phyloP scores from a whole-genome alignment of 257 asterid species.

The Solanum etuberosum region DNA sequence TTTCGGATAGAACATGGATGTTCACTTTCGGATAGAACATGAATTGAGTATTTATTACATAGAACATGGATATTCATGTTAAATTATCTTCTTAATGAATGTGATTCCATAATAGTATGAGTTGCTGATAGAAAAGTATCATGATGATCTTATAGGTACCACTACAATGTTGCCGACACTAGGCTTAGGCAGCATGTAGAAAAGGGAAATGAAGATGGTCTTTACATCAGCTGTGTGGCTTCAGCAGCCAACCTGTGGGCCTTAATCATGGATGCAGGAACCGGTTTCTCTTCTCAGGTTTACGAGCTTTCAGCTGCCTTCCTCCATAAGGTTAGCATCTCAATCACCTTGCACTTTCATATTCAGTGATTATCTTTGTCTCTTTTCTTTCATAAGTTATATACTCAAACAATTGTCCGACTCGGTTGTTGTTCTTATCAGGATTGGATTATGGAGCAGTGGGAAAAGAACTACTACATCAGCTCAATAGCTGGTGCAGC shows the following conservation, averaged over 20 bases:
- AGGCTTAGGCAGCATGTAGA: constrained; percentile 79
- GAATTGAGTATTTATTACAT: not conserved
- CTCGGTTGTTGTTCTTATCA: constrained; percentile 9
- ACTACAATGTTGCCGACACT: constrained; percentile 76
- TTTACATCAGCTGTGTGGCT: constrained; percentile 87
- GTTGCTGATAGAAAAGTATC: not conserved
- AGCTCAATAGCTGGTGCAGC: constrained; percentile 96
- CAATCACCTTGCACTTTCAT: not conserved
- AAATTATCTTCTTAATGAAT: not conserved
- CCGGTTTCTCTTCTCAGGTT: constrained; percentile 80
- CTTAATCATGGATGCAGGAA: constrained; percentile 96
- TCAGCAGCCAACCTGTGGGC: constrained; percentile 95
- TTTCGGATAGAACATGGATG: not conserved
- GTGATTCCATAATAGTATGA: not conserved
- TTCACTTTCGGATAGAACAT: too few species aligned
- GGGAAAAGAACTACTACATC: constrained; percentile 95
- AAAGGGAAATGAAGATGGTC: constrained; percentile 93
- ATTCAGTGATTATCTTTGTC: not conserved
- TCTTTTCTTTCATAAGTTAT: not conserved
- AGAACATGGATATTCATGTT: not conserved
- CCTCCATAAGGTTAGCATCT: constrained; percentile 68
- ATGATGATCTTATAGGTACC: constrained; percentile 38
- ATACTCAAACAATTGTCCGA: not conserved
- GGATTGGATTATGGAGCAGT: constrained; percentile 99
- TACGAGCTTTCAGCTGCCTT: constrained; percentile 87